These are phyloP conservation scores for Grosmannia penicillata DNA, from an alignment of 2,329 filamentous ascomycete species.

Conservation along the genomic window DNA sequence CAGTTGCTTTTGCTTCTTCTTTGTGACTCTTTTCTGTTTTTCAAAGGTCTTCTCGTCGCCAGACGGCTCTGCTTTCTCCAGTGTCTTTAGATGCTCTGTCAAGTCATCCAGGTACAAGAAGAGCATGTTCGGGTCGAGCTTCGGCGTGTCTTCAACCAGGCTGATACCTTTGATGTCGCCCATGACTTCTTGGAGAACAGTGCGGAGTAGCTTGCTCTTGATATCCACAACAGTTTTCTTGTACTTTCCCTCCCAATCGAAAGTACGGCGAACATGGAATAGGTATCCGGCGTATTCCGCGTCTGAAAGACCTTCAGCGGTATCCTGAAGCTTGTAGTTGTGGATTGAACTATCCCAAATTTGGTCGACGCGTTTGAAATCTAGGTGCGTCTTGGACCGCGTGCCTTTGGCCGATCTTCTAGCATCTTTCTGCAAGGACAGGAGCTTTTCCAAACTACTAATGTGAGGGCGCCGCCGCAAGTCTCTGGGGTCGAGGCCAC, in stretches of 20 bases:
- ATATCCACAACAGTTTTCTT: slow-evolving; percentile 61
- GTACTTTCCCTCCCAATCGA: slow-evolving; percentile 76
- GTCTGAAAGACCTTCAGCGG: slow-evolving; percentile 27
- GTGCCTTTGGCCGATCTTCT: neutral
- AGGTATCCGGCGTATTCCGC: slow-evolving; percentile 60
- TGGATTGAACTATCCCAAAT: slow-evolving; percentile 36
- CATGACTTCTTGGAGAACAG: slow-evolving; percentile 56
- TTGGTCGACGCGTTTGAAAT: slow-evolving; percentile 38
- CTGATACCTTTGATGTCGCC: slow-evolving; percentile 65
- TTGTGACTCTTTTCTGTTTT: slow-evolving; percentile 43
- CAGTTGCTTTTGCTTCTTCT: slow-evolving; percentile 46
- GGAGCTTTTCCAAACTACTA: neutral
- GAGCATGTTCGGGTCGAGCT: slow-evolving; percentile 55
- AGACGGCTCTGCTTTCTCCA: slow-evolving; percentile 41
- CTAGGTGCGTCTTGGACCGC: slow-evolving; percentile 13
- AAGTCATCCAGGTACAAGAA: slow-evolving; percentile 70
- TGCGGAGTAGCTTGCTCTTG: slow-evolving; percentile 65
- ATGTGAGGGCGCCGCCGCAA: neutral
- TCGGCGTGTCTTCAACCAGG: slow-evolving; percentile 65
- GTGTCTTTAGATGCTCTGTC: slow-evolving; percentile 43
- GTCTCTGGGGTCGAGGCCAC: too few species aligned
- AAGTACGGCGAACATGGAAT: slow-evolving; percentile 70
- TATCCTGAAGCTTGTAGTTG: slow-evolving; percentile 39
- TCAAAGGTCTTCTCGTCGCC: slow-evolving; percentile 41
- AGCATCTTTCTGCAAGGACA: neutral